Evolutionary conservation across 2,329 filamentous ascomycete species (phyloP), one percentile per base, ranked within the genome.

Genomic region (Colletotrichum sp.): DNA sequence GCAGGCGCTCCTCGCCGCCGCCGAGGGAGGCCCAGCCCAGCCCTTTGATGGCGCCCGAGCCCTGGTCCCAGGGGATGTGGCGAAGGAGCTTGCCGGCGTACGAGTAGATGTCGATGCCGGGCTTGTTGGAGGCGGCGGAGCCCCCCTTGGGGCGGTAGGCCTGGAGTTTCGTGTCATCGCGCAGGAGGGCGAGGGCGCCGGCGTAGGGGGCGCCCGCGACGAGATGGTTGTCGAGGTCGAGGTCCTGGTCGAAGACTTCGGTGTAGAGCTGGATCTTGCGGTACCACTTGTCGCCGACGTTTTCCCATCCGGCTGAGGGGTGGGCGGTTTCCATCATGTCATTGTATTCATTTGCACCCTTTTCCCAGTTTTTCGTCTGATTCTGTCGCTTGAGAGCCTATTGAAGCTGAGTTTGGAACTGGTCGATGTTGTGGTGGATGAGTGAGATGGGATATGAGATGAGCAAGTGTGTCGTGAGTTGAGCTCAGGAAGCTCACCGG

Each of bases 251-350:
- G 84, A 99, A 99, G 78, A 99, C 92, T 79, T 93, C 94, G 77
- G 96, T 96, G 89, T 99, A 99, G 77, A 98, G 92, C 85, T 96
- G 95, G 73, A 95, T 93, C 88, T 98, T 98, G 84, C 96, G 95
- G 88, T 99, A 99, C 89, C 98, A 99, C 82, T 92, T 94, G 85
- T 98, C 95, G 83, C 95, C 97, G 79, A 99, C 92, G 85, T 92
- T 94, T 89, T 98, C 96, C 97, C 97, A 99, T 85, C 96, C 95
- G 81, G 95, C 94, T 81, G 95, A 95, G 82, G 96, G 90, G 85
- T 91, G 89, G 82, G 89, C 86, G 78, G 87, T 85, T 81, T 92
- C 91, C 91, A 92, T 92, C 66, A 78, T 84, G 74, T 79, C 73
- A 79, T 83, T 79, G 83, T 82, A 48, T 78, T 85, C 80, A 72